Percentiles rank a stretch among this genome's conserved stretches.
Evolutionary conservation across 345 rosid species (phyloP).

Genomic region (Eucalyptus coolabah): DNA sequence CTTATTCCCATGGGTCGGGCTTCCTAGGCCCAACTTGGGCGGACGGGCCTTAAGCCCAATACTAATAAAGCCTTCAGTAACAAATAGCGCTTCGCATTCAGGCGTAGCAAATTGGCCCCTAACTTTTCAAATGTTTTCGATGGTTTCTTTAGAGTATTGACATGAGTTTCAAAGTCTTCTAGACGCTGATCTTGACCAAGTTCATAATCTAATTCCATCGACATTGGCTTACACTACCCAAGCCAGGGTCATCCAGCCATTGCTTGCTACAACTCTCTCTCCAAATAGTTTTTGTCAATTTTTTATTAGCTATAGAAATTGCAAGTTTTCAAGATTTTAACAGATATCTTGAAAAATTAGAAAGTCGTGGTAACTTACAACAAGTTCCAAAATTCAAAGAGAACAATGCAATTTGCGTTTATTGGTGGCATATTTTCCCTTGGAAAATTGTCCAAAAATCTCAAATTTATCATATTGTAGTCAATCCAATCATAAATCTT

Average conservation of each 20-base stretch:
- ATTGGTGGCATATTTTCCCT: background rate
- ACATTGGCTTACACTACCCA: background rate
- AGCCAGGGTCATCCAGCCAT: background rate
- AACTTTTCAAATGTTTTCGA: background rate
- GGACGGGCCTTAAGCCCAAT: too few species aligned
- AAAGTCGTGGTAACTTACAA: background rate
- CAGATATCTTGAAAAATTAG: background rate
- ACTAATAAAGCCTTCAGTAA: too few species aligned
- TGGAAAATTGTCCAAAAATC: background rate
- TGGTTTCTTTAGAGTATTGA: background rate
- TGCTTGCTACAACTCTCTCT: background rate
- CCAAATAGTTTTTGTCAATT: background rate
- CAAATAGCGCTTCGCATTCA: background rate
- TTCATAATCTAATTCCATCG: background rate
- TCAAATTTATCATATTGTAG: accelerated
- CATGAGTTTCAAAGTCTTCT: background rate
- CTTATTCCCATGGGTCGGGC: too few species aligned
- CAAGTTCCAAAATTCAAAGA: background rate
- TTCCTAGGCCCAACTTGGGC: too few species aligned
- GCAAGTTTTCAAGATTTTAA: background rate
- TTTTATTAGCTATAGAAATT: background rate
- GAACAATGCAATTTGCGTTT: background rate
- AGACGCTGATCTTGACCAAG: background rate
- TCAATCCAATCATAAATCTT: background rate
- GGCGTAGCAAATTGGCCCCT: background rate